Evolutionary conservation across 176 grass and related monocot species (phyloP).

Genomic region (Phragmites australis): DNA sequence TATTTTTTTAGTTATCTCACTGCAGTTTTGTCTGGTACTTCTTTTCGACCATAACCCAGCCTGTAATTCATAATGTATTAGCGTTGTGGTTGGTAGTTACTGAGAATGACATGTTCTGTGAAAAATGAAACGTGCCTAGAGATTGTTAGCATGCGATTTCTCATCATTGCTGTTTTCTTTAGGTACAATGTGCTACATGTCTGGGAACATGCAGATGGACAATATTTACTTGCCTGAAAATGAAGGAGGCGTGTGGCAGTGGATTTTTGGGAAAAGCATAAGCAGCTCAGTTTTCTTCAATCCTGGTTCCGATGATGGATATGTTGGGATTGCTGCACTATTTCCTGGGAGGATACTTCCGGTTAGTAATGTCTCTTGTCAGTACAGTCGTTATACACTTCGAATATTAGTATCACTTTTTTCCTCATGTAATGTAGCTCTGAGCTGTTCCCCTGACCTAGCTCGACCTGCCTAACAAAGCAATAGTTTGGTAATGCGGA

Average conservation of each 20-base stretch:
- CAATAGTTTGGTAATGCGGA: constrained; percentile 13
- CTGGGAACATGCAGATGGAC: constrained; percentile 75
- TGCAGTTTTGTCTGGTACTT: background rate
- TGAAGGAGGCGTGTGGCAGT: constrained; percentile 86
- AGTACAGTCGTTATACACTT: constrained; percentile 4
- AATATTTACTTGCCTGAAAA: constrained; percentile 87
- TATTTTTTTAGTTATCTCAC: background rate
- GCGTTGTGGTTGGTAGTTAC: background rate
- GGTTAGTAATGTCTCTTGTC: constrained; percentile 45
- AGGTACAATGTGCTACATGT: constrained; percentile 95
- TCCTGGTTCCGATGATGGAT: constrained; percentile 72
- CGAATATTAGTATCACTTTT: background rate
- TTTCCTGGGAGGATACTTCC: constrained; percentile 86
- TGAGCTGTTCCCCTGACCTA: background rate
- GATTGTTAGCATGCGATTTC: background rate
- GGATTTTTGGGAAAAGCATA: constrained; percentile 89
- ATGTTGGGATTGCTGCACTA: constrained; percentile 82
- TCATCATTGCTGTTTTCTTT: background rate
- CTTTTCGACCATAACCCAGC: background rate
- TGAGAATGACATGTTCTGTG: background rate
- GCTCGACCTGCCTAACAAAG: constrained; percentile 11
- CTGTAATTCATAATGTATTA: background rate
- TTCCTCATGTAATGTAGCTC: background rate
- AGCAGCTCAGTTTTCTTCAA: constrained; percentile 79
- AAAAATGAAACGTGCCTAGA: background rate